Evolutionary conservation across 164 flowering plant genomes (phyloP), one percentile per base, ranked within the genome.

Genomic region (Malania oleifera): DNA sequence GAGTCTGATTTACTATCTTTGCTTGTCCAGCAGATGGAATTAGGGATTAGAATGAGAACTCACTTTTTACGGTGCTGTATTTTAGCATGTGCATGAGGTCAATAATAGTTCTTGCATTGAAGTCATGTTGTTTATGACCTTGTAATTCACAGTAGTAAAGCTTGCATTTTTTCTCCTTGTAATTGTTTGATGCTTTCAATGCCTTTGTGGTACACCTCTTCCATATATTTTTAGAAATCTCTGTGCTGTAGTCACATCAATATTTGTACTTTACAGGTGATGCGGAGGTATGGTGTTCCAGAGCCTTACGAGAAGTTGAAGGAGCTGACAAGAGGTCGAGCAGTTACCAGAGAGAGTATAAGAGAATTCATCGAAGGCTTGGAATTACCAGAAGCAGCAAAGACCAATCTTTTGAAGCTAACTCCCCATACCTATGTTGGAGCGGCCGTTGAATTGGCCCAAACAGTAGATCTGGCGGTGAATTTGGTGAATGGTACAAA

Each of bases 221-320:
- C 17, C 43, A 39, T 39, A 39, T 39, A 31, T 31, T 31, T n/a
- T 31, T 31, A 31, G 35, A 31, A 31, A 31, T 31, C 6, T 31
- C 4, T 31, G 35, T 31, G 35, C 9, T 31, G 35, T 9, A 31
- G 9, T 9, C 9, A 31, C 35, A 31, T 31, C 9, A 4, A 31
- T 31, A 9, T n/a, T 31, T 31, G 4, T 31, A 31, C 13, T 27
- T 39, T 59, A 9, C 49, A 93, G 99, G 96, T 93, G 53, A 93
- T 93, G 99, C 72, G 97, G 67, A 81, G 97, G 70, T 93, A 88
- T 56, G 89, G 80, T 15, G 80, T 93, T 61, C 96, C 96, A 12
- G 96, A 90, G 75, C 96, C 99, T 3, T 93, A 93, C 49, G 99
- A 93, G 79, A 93, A 90, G 75, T 75, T 93, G 22, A 93, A 93